Evolutionary conservation across 108 stramenopile species (phyloP), one percentile per base, ranked within the genome.

Genomic region (Skeletonema menzelii): DNA sequence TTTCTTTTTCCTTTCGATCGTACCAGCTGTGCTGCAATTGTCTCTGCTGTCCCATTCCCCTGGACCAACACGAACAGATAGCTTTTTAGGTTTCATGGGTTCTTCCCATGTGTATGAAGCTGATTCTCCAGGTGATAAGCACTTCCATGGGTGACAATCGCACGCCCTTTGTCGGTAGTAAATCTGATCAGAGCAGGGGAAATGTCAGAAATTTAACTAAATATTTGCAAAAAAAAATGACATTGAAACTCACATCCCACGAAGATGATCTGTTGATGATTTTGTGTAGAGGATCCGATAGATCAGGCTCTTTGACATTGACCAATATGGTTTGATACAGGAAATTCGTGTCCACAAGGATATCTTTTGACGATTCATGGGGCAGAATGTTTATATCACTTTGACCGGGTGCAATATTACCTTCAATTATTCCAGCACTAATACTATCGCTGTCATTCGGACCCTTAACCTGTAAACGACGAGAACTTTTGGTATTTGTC

Each of bases 111-210:
- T 86, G 72, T 95, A 97, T 4, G 81, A 17, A 27, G 58, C 38
- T 3, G 86, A 86, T 59, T 91, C 85, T n/a, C 96, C 93, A 2
- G 96, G 96, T 24, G 77, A 70, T 30, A 97, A 77, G 27, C 67
- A 64, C 17, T 82, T 86, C 93, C 93, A 97, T 38, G 83, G 83
- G 56, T 94, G 92, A 32, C 87, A 72, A 3, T 87, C 82, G 40
- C 92, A 92, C 5, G 82, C 77, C 56, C 84, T 85, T 76, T 98
- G 97, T 32, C 95, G 72, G 63, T 86, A 97, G 67, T 91, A 95
- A 34, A 98, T 78, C 40, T 81, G 49, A n/a, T 53, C 3, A 20
- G 22, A 53, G 22, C 7, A 22, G 8, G 22, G 2, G 24, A 53
- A 5, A n/a, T 22, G 19, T 53, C 49, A 53, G 49, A 8, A n/a